Base-by-base conservation (phyloP, 1,139 yeast genomes). In the Kodamaea sp. region DNA sequence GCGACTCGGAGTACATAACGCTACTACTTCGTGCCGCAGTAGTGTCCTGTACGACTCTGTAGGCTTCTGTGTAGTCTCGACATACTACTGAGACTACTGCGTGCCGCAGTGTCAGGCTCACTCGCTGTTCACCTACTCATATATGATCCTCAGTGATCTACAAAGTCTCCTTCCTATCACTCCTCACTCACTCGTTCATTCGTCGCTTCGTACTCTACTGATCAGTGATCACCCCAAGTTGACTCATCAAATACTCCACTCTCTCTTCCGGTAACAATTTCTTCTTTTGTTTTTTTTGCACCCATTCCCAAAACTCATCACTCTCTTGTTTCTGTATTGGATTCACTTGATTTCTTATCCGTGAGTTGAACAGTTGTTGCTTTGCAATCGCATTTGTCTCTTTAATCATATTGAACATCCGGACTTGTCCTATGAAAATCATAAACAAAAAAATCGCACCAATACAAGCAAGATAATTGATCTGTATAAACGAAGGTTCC, bases 321-420 rank as follows among this genome's bases (percentile, higher is more conserved):
- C 28, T 25, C n/a, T 35, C 37, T 31, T 12, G 29, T 24, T 11
- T 12, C 28, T 20, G 23, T 12, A 7, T 31, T n/a, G 12, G 35
- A 20, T 9, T 15, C 11, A 33, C 29, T 10, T 32, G 30, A 25
- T 25, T 26, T n/a, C n/a, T n/a, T n/a, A n/a, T n/a, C n/a, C n/a
- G n/a, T n/a, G n/a, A n/a, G n/a, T n/a, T n/a, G n/a, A n/a, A 37
- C 24, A 64, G 41, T 44, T 65, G 70, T 27, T 53, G 51, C 35
- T 50, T 53, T n/a, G 56, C 45, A 24, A 65, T 45, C 23, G 43
- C 47, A 36, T 61, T 62, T 12, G 64, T 59, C 36, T 63, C 65
- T 24, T 42, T 45, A 7, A 61, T 43, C 1, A 42, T 38, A 8
- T 44, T 38, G 32, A 53, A 51, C 29, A 61, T 48, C 29, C 55